A percentile compares a stretch with the other conserved stretches of the same genome.
These are phyloP conservation scores for Tolypocladium paradoxum DNA, from an alignment of 2,329 filamentous ascomycete genomes.

Conservation along the genomic window DNA sequence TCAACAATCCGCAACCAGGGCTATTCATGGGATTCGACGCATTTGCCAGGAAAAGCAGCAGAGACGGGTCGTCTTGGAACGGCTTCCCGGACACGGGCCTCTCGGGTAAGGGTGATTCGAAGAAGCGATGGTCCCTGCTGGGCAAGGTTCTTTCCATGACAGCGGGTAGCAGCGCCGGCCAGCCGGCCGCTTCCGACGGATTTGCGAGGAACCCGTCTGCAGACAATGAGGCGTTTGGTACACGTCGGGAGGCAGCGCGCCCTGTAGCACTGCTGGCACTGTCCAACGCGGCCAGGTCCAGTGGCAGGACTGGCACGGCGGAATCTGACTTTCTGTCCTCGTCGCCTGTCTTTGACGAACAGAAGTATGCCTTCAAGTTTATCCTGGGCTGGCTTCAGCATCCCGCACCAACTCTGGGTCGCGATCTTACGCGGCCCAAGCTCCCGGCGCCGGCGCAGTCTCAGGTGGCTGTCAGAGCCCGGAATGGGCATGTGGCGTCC, in stretches of 20 bases:
- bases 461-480: conserved; percentile 36
- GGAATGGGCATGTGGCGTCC: conserved; percentile 17
- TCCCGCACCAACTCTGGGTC: conserved; percentile 43
- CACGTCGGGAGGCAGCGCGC: conserved; percentile 33
- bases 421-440: conserved; percentile 55
- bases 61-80: conserved; percentile 11
- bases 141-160: conserved; percentile 47
- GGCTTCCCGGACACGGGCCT: conserved; percentile 14
- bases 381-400: conserved; percentile 55
- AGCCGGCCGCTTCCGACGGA: background rate
- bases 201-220: background rate
- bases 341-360: conserved; percentile 41
- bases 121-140: conserved; percentile 53
- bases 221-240: conserved; percentile 2
- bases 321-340: conserved; percentile 45
- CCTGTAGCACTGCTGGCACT: background rate
- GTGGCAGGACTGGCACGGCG: conserved; percentile 26
- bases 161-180: conserved; percentile 9
- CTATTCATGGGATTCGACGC: conserved; percentile 41
- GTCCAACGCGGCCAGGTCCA: conserved; percentile 8
- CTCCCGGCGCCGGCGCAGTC: conserved; percentile 62
- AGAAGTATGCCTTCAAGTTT: conserved; percentile 63
- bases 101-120: conserved; percentile 28
- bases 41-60: conserved; percentile 20
- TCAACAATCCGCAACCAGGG: conserved; percentile 34